Conservation (phyloP, 2,329 filamentous ascomycete genomes). For the Didymella segeticola region DNA sequence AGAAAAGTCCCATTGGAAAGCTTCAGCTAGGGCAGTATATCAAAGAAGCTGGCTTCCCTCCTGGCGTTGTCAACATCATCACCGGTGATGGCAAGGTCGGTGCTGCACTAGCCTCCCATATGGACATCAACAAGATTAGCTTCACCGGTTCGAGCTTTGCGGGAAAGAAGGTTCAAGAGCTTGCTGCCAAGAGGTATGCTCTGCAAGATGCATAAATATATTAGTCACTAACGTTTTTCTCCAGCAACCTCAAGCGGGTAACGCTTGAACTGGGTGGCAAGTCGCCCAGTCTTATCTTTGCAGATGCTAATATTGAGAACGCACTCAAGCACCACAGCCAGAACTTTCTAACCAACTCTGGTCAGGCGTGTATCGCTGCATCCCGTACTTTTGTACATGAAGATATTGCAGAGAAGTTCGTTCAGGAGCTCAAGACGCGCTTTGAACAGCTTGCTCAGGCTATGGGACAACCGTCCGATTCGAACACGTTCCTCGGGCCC, state of each 20-base stretch:
- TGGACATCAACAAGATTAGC: conserved; percentile 51
- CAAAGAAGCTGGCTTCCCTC: conserved; percentile 46
- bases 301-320: conserved; percentile 57
- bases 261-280: conserved; percentile 59
- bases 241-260: conserved; percentile 47
- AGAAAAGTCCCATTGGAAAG: conserved; percentile 36
- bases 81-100: conserved; percentile 42
- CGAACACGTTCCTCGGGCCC: conserved; percentile 37
- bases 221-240: not conserved
- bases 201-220: no score
- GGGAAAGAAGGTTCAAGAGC: conserved; percentile 47
- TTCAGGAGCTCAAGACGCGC: conserved; percentile 31
- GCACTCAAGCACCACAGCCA: conserved; percentile 43
- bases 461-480: conserved; percentile 30
- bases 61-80: conserved; percentile 50
- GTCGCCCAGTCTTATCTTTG: conserved; percentile 55
- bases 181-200: conserved; percentile 27
- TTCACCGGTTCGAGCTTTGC: conserved; percentile 50
- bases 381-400: conserved; percentile 40
- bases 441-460: conserved; percentile 28
- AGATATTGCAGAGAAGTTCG: conserved; percentile 39
- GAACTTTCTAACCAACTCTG: conserved; percentile 36
- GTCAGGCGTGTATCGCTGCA: conserved; percentile 36
- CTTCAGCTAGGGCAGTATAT: conserved; percentile 35
- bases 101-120: conserved; percentile 48